phyloP scores from a whole-genome alignment of 345 rosid genomes.

The Rhodamnia argentea region DNA sequence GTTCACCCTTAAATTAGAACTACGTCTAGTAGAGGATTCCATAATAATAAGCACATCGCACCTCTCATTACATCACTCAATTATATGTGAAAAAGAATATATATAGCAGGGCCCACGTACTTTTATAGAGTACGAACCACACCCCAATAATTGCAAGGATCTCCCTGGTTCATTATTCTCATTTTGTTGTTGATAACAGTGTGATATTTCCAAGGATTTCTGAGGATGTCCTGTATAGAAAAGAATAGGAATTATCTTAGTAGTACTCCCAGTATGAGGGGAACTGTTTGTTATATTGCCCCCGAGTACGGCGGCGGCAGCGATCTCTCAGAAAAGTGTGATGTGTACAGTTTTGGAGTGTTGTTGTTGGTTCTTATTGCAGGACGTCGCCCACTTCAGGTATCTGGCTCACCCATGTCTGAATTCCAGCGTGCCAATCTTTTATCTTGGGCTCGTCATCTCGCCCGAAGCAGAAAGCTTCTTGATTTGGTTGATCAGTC shows the following conservation, averaged over 20 bases:
- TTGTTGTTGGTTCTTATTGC: constrained; percentile 66
- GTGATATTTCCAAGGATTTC: background rate
- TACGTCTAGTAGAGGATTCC: too few relatives aligned
- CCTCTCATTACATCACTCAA: too few relatives aligned
- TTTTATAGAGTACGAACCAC: too few relatives aligned
- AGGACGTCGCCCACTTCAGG: constrained; percentile 83
- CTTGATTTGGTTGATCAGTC: constrained; percentile 70
- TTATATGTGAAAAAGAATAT: too few relatives aligned
- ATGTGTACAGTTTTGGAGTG: constrained; percentile 87
- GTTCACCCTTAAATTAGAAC: too few relatives aligned
- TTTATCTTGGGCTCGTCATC: constrained; percentile 80
- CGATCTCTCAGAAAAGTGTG: constrained; percentile 69
- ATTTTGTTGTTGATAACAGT: background rate
- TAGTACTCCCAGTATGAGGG: constrained; percentile 97
- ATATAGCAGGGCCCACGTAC: too few relatives aligned
- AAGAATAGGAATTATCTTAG: constrained; percentile 2
- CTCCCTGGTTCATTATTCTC: background rate
- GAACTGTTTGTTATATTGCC: constrained; percentile 84
- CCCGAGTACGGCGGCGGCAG: constrained; percentile 78
- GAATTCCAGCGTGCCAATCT: constrained; percentile 84
- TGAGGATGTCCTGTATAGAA: background rate
- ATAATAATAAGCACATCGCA: too few relatives aligned
- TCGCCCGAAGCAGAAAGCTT: constrained; percentile 63
- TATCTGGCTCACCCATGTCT: constrained; percentile 58
- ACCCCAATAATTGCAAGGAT: background rate